A percentile compares a stretch with the other conserved stretches of the same genome.
These are phyloP conservation scores for Tuber calosporum DNA, from an alignment of 495 filamentous ascomycete genomes.

Conservation along the genomic window DNA sequence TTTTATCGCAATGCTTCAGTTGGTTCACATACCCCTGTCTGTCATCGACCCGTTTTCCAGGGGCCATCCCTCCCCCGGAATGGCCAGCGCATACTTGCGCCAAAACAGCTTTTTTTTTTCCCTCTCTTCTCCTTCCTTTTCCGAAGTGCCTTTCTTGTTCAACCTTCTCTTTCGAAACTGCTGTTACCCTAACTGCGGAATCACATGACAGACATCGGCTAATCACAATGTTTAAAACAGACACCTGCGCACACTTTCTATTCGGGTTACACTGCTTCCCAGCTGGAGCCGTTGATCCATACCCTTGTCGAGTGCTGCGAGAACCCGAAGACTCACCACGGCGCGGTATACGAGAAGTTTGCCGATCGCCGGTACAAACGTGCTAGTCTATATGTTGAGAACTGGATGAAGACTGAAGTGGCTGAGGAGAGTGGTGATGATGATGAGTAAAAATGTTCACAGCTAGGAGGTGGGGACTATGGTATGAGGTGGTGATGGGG, in stretches of 20 bases:
- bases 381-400: conserved; percentile 69
- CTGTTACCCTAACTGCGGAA: conserved; percentile 37
- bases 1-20: not conserved
- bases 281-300: conserved; percentile 67
- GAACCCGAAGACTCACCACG: conserved; percentile 69
- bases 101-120: conserved; percentile 3
- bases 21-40: not conserved
- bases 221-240: conserved; percentile 44
- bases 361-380: conserved; percentile 71
- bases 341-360: conserved; percentile 87
- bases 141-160: not conserved
- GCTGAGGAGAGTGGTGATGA: conserved; percentile 22
- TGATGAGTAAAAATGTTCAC: conserved; percentile 11
- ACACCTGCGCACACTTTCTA: conserved; percentile 78
- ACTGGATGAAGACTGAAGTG: conserved; percentile 55
- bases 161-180: conserved; percentile 5
- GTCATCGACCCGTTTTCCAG: not conserved
- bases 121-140: not conserved
- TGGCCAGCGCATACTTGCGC: conserved; percentile 1
- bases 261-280: conserved; percentile 79
- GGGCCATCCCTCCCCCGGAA: not conserved
- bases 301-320: conserved; percentile 82
- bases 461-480: not conserved
- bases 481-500: not conserved
- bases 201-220: conserved; percentile 15